Evolutionary conservation across 345 rosid genomes (phyloP), one percentile per base, ranked within the genome.

Genomic region (Aethionema arabicum): DNA sequence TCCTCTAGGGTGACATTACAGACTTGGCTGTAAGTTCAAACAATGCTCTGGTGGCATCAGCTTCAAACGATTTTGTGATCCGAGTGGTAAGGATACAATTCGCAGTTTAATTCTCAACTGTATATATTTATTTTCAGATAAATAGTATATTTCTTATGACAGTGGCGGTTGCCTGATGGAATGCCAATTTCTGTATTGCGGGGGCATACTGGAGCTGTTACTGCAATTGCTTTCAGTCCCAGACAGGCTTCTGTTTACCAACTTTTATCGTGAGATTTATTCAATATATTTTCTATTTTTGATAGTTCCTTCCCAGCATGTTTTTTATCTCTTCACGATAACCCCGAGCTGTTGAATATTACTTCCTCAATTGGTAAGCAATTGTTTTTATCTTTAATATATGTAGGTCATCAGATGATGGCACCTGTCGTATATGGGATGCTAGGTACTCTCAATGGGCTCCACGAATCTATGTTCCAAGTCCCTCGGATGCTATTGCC

Each of bases 91-190:
- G 90, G 57, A 75, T 70, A 55, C 56, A 61, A 29, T 61, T 42
- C 71, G 32, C 39, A 16, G 47, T 70, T 52, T 38, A 32, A 27
- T 55, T 12, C 52, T 32, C 32, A 37, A 14, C 59, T 31, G 39
- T 56, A 5, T 69, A 52, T 32, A 65, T 63, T 59, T 31, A 15
- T 62, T 38, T 21, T 47, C 63, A 48, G 61, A 59, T 43, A 32
- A 11, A 41, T 56, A 36, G 50, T 72, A 66, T 65, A 58, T 69
- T 73, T 65, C 65, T 61, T 52, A 55, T 67, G 71, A 45, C 81
- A 93, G 99, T 93, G 99, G 99, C 93, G 96, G 67, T 75, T 93
- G 80, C 95, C 99, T 49, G 99, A 93, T 79, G 99, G 99, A 74
- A 53, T 80, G 66, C 96, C 96, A 32, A 86, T 90, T 69, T 90